These are phyloP conservation scores for Raffaelea ambrosiae DNA, from an alignment of 2,329 filamentous ascomycete species.

Conservation along the genomic window DNA sequence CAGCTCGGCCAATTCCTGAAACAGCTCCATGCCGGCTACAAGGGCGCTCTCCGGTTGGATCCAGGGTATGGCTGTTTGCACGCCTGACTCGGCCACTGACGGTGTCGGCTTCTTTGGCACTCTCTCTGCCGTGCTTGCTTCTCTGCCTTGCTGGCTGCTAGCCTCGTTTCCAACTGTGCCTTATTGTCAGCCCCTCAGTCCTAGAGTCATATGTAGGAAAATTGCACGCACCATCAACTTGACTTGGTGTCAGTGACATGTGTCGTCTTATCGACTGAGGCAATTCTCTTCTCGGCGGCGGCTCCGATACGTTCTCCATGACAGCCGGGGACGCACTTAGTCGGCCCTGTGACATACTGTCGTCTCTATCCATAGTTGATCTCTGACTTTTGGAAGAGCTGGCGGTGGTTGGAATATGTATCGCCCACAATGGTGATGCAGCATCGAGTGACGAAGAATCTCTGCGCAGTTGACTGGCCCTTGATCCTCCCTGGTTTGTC, in stretches of 20 bases:
- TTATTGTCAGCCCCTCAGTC: too few relatives aligned
- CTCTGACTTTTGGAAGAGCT: not conserved
- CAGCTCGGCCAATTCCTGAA: conserved; percentile 3
- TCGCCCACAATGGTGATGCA: not conserved
- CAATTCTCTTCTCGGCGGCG: conserved; percentile 10
- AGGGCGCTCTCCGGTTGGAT: conserved; percentile 1
- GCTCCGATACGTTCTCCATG: not conserved
- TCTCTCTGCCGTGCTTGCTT: too few relatives aligned
- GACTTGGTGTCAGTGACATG: conserved; percentile 7
- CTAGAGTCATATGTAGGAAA: not conserved
- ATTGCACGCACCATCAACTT: not conserved
- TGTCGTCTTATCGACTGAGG: conserved; percentile 7
- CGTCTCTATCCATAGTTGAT: not conserved
- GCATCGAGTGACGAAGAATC: conserved; percentile 1
- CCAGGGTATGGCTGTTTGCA: conserved; percentile 5
- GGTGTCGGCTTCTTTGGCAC: too few relatives aligned
- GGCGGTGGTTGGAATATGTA: not conserved
- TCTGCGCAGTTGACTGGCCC: not conserved
- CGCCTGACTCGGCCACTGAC: not conserved
- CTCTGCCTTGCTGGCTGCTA: not conserved
- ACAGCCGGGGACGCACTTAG: too few relatives aligned
- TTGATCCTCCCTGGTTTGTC: not conserved
- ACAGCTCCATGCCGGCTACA: conserved; percentile 2
- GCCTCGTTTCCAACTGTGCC: not conserved
- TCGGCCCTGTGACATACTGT: not conserved